Evolutionary conservation across 1,139 yeast species (phyloP), one percentile per base, ranked within the genome.

Genomic region (Hyphopichia khmerensis): DNA sequence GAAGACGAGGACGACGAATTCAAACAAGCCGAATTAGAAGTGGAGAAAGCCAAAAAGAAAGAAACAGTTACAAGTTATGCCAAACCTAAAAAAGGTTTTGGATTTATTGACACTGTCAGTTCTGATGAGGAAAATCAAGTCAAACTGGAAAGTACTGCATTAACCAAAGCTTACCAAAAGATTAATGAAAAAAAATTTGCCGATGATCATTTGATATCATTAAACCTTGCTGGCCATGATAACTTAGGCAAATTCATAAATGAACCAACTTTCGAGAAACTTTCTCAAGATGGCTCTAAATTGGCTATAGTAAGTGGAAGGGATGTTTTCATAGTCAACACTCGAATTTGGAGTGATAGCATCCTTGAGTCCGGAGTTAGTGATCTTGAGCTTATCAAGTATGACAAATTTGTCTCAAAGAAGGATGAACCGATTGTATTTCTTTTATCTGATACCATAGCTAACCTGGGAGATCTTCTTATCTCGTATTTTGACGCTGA

Each of bases 1-100:
- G 27, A 32, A 6, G 39, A 39, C 13, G 42, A 35, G 36, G 26
- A 23, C 10, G 14, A 27, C 14, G 32, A 29, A n/a, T 5, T 7
- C 7, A 5, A 5, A 4, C 17, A 29, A n/a, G 32, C 13, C 17
- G 13, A 32, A 16, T 7, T n/a, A n/a, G 10, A 30, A 14, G n/a
- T n/a, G n/a, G n/a, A n/a, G n/a, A 5, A 30, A 21, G 31, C 15
- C 33, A 14, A 30, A 30, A 36, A 14, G 16, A n/a, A 29, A 30
- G 18, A 36, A 15, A 10, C 29, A 23, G 29, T n/a, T 24, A 7
- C 9, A 9, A 52, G 51, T 3, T 72, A 72, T 44, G 48, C 45
- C 1, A 60, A 55, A 34, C 73, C 75, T 1, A 48, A 43, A 17
- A 53, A 50, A 31, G 78, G 78, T 0, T 72, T 70, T 50, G 78